Base-by-base conservation (phyloP, 1,139 yeast species). In the Lodderomyces jiufengensis region DNA sequence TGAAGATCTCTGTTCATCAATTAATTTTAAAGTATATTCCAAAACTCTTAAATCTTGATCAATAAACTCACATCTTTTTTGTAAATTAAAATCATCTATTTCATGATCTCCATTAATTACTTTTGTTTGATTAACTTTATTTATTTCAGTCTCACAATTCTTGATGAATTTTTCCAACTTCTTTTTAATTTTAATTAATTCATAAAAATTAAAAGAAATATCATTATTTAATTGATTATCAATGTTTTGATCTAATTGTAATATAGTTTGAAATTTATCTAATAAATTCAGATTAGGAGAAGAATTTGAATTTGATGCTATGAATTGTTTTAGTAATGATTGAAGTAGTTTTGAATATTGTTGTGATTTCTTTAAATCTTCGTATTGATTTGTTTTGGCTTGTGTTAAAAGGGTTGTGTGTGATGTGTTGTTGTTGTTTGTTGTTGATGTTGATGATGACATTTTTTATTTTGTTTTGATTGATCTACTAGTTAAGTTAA, bases 41-140 rank as follows among this genome's bases (percentile, higher is more conserved):
- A 76, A 50, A 6, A 73, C 66, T 27, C 80, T 54, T 30, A 76
- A 46, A 24, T 73, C 70, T 40, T 67, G 73, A 48, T 76, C 78
- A 3, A 71, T 47, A 7, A 59, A 38, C 42, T 73, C 79, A 4
- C 66, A 57, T 32, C 62, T 52, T n/a, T 53, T 46, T 46, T 73
- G 78, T 8, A 74, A 54, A 26, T 50, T 54, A 4, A 28, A 16
- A n/a, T 8, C 15, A 4, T 13, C 31, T n/a, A 16, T 11, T 15
- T 15, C 9, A 24, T 12, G 31, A 15, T 20, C 24, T 15, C 7
- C 22, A 4, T n/a, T 16, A 22, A 25, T 25, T 25, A 9, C 27
- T 11, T 12, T 25, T 25, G 11, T n/a, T 13, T 21, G 24, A 27
- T 15, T 16, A 7, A 63, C 55, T 27, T 57, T 60, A 41, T 38